Evolutionary conservation across 225 moss, liverwort and hornwort species (phyloP), one percentile per base, ranked within the genome.

Genomic region (Marchantia polymorpha): DNA sequence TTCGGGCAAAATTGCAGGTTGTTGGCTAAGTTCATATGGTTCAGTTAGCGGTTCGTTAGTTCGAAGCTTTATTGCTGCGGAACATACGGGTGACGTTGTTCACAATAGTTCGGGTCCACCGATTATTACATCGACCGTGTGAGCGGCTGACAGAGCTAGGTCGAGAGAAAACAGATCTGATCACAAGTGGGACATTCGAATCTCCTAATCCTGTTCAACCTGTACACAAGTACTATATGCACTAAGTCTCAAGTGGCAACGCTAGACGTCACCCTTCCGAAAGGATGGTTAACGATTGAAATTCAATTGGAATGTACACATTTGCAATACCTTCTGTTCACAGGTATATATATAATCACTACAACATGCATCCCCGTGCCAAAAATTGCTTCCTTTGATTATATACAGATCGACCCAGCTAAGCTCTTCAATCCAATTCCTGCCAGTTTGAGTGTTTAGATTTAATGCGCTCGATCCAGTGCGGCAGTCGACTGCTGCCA

Each of bases 391-490:
- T 75, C 59, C 58, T 22, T 59, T 58, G 31, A 59, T 60, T 75
- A 75, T 75, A 59, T 75, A 75, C 75, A 75, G 56, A 46, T 59
- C 56, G 75, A 59, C 31, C 58, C 75, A 59, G 75, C 75, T 59
- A 75, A 22, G n/a, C 39, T 75, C 75, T 58, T 59, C 75, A 31
- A 31, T 22, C 59, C 59, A 75, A 39, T 39, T 55, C 74, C 74
- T 14, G 58, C 59, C 58, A 59, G 20, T 75, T 56, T 59, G 8
- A 20, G 19, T 46, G 30, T 59, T 59, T 19, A 58, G 19, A 39
- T 39, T 75, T 75, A 20, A 23, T 58, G 75, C 59, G 22, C 73
- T 55, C 27, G 46, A 73, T 29, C 73, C 54, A 15, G 29, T 73
- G 53, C 54, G 26, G 54, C 73, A 52, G 53, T 52, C 15, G 17